A percentile compares a stretch with the other conserved stretches of the same genome.
Evolutionary conservation across 352 stramenopile species (phyloP).

Genomic region (Pythium periplocum): DNA sequence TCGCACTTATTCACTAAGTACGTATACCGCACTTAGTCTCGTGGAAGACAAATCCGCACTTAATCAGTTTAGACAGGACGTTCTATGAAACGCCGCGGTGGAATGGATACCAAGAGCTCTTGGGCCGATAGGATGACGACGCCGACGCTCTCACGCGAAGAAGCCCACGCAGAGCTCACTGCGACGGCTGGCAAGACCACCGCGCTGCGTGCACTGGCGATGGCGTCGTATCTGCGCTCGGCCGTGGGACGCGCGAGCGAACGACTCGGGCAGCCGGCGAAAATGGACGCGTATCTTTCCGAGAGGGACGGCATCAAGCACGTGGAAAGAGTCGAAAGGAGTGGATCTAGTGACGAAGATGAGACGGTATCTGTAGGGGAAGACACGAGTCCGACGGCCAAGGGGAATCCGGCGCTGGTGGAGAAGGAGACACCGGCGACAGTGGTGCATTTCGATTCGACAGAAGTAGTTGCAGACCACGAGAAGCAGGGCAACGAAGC

Average conservation of each 20-base stretch:
- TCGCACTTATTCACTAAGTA: no score
- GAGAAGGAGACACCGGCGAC: background rate
- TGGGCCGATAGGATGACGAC: no score
- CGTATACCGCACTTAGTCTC: no score
- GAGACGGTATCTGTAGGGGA: background rate
- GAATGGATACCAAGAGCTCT: no score
- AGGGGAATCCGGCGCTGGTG: background rate
- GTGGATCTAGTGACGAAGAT: background rate
- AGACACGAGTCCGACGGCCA: background rate
- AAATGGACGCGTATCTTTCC: slow-evolving; percentile 2
- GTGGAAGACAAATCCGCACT: no score
- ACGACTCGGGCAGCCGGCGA: background rate
- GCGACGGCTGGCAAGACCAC: no score
- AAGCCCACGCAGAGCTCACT: no score
- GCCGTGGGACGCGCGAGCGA: slow-evolving; percentile 27
- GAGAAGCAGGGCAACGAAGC: slow-evolving; percentile 8
- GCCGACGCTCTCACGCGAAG: no score
- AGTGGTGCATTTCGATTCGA: background rate
- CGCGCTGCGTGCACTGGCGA: slow-evolving; percentile 7
- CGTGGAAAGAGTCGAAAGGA: background rate
- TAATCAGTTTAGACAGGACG: background rate
- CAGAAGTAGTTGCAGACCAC: background rate
- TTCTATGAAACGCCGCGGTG: slow-evolving; percentile 3
- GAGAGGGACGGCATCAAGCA: background rate
- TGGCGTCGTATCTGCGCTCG: slow-evolving; percentile 39